phyloP scores from a whole-genome alignment of 2,329 filamentous ascomycete genomes.

The Aspergillus sp. region DNA sequence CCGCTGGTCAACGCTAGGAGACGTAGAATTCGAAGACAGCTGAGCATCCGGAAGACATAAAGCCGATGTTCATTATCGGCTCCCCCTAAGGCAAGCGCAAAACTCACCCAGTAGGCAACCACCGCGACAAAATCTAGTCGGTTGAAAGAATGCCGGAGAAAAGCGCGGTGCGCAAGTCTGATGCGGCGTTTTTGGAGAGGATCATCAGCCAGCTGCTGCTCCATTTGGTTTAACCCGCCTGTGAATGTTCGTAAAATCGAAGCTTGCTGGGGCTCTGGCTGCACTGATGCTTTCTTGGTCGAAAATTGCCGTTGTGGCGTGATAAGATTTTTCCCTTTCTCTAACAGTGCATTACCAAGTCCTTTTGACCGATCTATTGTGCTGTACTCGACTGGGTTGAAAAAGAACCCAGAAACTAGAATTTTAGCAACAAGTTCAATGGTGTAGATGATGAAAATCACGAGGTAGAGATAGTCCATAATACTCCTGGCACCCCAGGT shows the following conservation, averaged over 20 bases:
- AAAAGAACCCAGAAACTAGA: slow-evolving; percentile 88
- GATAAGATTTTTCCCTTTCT: slow-evolving; percentile 77
- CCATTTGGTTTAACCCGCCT: slow-evolving; percentile 65
- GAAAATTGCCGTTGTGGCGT: slow-evolving; percentile 75
- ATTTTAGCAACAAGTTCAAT: slow-evolving; percentile 78
- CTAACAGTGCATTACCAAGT: slow-evolving; percentile 68
- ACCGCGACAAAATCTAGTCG: slow-evolving; percentile 92
- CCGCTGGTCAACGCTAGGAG: slow-evolving; percentile 90
- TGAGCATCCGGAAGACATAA: slow-evolving; percentile 94
- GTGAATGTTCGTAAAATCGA: slow-evolving; percentile 78
- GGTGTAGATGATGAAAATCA: slow-evolving; percentile 85
- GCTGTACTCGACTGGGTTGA: slow-evolving; percentile 90
- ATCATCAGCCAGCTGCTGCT: slow-evolving; percentile 59
- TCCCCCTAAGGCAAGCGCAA: slow-evolving; percentile 68
- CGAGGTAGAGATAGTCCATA: slow-evolving; percentile 79
- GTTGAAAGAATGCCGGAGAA: slow-evolving; percentile 93
- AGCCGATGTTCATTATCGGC: slow-evolving; percentile 70
- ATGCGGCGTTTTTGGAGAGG: slow-evolving; percentile 75
- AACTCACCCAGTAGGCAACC: slow-evolving; percentile 91
- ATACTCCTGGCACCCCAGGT: slow-evolving; percentile 65
- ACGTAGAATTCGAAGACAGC: slow-evolving; percentile 86
- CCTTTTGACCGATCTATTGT: slow-evolving; percentile 79
- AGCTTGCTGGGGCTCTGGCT: slow-evolving; percentile 36
- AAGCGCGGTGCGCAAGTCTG: slow-evolving; percentile 85
- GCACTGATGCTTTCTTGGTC: slow-evolving; percentile 51